These are phyloP conservation scores for Oryza glaberrima DNA, from an alignment of 176 grass and related monocot genomes.

Conservation along the genomic window DNA sequence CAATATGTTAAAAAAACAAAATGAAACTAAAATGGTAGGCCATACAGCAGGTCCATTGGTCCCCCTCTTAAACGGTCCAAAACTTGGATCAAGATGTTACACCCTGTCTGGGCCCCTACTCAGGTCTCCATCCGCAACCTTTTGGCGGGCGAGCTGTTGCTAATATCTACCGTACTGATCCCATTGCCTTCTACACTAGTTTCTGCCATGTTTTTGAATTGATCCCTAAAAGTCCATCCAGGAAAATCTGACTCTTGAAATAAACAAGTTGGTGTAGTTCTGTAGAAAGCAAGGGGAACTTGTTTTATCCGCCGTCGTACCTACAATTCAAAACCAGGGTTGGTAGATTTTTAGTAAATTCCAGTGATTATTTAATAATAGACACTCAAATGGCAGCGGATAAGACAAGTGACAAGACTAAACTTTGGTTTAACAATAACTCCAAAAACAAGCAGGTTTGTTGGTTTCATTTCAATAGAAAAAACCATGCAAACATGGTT, in stretches of 20 bases:
- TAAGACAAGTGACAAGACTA: constrained; percentile 16
- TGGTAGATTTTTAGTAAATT: constrained; percentile 15
- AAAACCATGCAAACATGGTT: background rate
- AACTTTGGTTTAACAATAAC: background rate
- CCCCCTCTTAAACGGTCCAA: constrained; percentile 1
- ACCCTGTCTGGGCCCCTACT: constrained; percentile 6
- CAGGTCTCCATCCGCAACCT: constrained; percentile 50
- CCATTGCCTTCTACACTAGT: constrained; percentile 31
- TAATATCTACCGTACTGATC: constrained; percentile 14
- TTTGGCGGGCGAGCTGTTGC: constrained; percentile 41
- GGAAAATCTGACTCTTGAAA: constrained; percentile 83
- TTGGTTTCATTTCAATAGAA: background rate
- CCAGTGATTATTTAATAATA: constrained; percentile 11
- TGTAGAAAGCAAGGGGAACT: constrained; percentile 94
- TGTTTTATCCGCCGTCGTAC: constrained; percentile 86
- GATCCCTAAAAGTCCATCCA: constrained; percentile 67
- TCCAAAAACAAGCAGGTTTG: constrained; percentile 13
- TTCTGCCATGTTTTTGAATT: constrained; percentile 30
- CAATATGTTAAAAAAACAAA: background rate
- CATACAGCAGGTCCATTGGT: constrained; percentile 2
- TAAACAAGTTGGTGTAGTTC: constrained; percentile 65
- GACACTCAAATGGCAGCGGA: constrained; percentile 1
- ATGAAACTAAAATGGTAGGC: constrained; percentile 12
- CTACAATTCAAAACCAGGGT: constrained; percentile 59
- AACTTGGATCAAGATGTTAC: constrained; percentile 23